Evolutionary conservation across 2,329 filamentous ascomycete species (phyloP), one percentile per base, ranked within the genome.

Genomic region (Trichoderma afroharzianum): DNA sequence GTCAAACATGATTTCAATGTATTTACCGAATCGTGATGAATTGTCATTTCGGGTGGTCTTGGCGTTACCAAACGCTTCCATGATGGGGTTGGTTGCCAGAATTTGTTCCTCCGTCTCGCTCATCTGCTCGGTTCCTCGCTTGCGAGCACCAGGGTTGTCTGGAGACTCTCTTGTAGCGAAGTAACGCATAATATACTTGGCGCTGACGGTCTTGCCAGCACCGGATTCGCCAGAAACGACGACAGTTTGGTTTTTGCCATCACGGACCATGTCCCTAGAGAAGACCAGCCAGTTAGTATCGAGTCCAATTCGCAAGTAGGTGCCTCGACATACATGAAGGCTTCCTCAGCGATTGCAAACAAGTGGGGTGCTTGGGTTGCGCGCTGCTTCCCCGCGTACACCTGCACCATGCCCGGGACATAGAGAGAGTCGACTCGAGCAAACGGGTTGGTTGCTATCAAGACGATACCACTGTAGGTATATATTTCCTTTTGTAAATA

Each of bases 11-110:
- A 99, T 99, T 85, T 99, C 96, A 77, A 99, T 98, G 82, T 99
- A 99, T 87, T 99, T 99, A 81, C 96, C 96, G 83, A 99, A 99
- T 79, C 96, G 90, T 55, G 96, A 99, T 58, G 96, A 99, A 84
- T 99, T 99, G 84, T 99, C 96, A 84, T 99, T 99, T 81, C 96
- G 89, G 12, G 96, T 99, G n/a, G 96, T 99, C 85, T 99, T 99
- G 69, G 96, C 96, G 85, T 99, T 99, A 81, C 96, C 96, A 80
- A 99, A 99, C 39, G 96, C 95, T 88, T 99, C 96, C 96, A 99
- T 99, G 81, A 99, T 97, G 50, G 96, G 96, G 81, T 99, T 99
- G 68, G 96, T 99, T 33, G 96, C 96, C 76, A 99, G 85, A 79
- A 99, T 99, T 81, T 97, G 95, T 85, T 99, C 95, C 83, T 99